These are phyloP conservation scores for Psilocybe sp. DNA, from an alignment of 768 basidiomycete species.

Conservation along the genomic window DNA sequence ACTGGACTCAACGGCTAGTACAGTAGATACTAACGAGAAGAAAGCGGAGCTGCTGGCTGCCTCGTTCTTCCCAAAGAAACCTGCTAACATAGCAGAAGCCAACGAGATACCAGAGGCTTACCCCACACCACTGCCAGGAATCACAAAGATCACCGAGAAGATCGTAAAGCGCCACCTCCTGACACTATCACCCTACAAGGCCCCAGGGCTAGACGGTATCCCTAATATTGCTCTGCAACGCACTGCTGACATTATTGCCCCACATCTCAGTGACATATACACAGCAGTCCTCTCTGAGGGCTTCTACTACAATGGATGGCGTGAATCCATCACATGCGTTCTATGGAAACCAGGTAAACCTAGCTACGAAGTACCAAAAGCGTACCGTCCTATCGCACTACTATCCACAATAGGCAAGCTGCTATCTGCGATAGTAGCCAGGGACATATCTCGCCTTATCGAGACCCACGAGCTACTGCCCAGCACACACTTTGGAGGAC, in stretches of 20 bases:
- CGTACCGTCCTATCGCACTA: neutral
- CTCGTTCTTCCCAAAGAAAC: slow-evolving; percentile 12
- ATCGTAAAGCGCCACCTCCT: slow-evolving; percentile 2
- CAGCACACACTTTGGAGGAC: slow-evolving; percentile 32
- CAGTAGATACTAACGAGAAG: slow-evolving; percentile 3
- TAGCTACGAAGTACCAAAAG: neutral
- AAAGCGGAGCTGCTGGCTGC: slow-evolving; percentile 8
- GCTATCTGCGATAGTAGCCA: slow-evolving; percentile 17
- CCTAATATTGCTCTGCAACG: slow-evolving; percentile 29
- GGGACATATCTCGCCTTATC: slow-evolving; percentile 15
- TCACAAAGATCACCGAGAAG: neutral
- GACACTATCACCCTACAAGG: slow-evolving; percentile 31
- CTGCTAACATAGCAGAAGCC: neutral
- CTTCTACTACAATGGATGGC: slow-evolving; percentile 17
- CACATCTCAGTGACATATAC: slow-evolving; percentile 24
- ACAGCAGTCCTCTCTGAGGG: slow-evolving; percentile 21
- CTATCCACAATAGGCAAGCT: slow-evolving; percentile 19
- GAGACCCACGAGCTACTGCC: slow-evolving; percentile 32
- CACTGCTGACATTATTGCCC: slow-evolving; percentile 14
- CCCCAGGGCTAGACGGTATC: slow-evolving; percentile 17
- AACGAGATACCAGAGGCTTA: neutral
- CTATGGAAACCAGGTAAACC: slow-evolving; percentile 13
- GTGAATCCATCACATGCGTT: slow-evolving; percentile 22
- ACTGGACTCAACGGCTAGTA: slow-evolving; percentile 8
- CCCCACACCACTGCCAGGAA: slow-evolving; percentile 6